Base-by-base conservation (phyloP, 2,329 filamentous ascomycete genomes). In the Colletotrichum sp. region DNA sequence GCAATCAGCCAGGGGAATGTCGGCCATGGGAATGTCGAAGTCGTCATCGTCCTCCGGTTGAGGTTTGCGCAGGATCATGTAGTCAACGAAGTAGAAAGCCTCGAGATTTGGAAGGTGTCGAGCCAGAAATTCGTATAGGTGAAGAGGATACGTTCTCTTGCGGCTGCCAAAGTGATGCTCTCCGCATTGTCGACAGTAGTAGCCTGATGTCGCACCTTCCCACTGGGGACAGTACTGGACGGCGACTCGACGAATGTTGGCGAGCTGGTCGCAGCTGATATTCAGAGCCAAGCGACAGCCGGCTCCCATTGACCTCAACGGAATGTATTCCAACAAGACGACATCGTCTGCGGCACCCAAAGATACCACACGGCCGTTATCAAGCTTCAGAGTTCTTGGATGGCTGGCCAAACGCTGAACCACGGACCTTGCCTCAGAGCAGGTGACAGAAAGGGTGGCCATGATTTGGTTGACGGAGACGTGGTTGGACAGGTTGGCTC, bases 11-110 rank as follows among this genome's bases (percentile, higher is more conserved):
- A 52, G 22, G n/a, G n/a, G 43, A 3, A 58, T 28, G 3, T 58
- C 55, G 55, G 22, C 22, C 43, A 52, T 52, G n/a, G n/a, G 43
- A 3, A 58, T 28, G 3, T 58, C 55, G 55, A 25, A 58, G 25
- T 28, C 55, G 15, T 27, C 55, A 58, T 25, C 13, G 15, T 58
- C 55, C 22, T 16, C 55, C 8, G 15, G 4, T 58, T 25, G 55
- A 34, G 58, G 12, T 64, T 82, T 83, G 8, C 83, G 83, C 12
- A 86, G 75, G 5, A 86, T 84, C 8, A 86, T 80, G 67, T 86
- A 87, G 76, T 88, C 87, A 27, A 88, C 79, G 61, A 88, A 85
- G 74, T 86, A 88, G 58, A 88, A 87, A 2, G 83, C 80, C 71
- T 87, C 83, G 8, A 88, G 80, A 16, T 85, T 86, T 2, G 85